These are phyloP conservation scores for Colletotrichum endophyticum DNA, from an alignment of 2,329 filamentous ascomycete genomes.

Conservation along the genomic window DNA sequence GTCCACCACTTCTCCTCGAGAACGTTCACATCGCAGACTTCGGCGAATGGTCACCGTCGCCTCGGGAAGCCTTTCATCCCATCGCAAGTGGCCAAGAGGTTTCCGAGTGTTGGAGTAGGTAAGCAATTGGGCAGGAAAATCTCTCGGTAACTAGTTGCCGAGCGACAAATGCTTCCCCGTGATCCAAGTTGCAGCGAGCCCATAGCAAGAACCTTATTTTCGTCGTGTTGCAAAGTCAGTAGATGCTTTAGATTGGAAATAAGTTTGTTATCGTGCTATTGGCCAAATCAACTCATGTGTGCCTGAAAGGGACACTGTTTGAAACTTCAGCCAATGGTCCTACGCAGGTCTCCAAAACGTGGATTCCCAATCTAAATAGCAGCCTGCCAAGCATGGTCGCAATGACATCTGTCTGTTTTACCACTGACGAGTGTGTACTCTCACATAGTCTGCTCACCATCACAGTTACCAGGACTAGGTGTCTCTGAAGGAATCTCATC, in stretches of 20 bases:
- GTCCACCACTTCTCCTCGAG: background rate
- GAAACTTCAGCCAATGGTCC: background rate
- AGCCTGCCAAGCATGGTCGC: background rate
- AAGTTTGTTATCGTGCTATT: background rate
- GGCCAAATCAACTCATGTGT: background rate
- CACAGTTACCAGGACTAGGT: too few relatives aligned
- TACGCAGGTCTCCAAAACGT: rapidly evolving
- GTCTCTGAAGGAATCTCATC: too few relatives aligned
- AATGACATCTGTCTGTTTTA: too few relatives aligned
- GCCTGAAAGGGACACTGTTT: background rate
- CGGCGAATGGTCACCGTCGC: background rate
- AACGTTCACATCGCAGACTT: background rate
- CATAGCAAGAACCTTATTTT: background rate
- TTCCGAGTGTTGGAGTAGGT: background rate
- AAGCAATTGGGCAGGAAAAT: background rate
- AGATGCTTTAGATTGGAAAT: background rate
- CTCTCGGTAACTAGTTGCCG: background rate
- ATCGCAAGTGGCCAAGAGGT: background rate
- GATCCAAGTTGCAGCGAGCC: background rate
- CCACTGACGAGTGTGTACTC: too few relatives aligned
- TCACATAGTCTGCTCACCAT: too few relatives aligned
- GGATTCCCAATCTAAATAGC: background rate
- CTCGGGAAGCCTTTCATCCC: background rate
- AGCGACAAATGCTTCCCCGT: background rate
- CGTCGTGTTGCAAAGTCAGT: background rate